These are phyloP conservation scores for Erucastrum elatum DNA, from an alignment of 345 rosid genomes.

Conservation along the genomic window DNA sequence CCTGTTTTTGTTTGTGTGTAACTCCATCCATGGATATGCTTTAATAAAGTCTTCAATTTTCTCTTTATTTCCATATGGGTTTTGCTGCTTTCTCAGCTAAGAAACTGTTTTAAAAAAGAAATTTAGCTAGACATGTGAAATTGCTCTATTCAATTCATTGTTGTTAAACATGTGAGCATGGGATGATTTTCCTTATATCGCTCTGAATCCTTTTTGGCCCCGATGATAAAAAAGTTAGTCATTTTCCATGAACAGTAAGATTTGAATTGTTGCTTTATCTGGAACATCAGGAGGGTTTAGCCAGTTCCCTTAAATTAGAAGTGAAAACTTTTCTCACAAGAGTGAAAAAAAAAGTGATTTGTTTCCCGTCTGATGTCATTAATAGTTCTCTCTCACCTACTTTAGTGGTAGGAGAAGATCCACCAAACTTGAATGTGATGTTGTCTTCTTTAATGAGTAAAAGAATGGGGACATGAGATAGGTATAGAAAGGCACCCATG, in stretches of 20 bases:
- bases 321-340: constrained; percentile 39
- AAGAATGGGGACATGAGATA: constrained; percentile 40
- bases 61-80: constrained; percentile 2
- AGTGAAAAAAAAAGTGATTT: constrained; percentile 9
- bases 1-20: constrained; percentile 13
- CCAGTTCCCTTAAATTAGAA: constrained; percentile 36
- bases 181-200: constrained; percentile 10
- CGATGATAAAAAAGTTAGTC: constrained; percentile 42
- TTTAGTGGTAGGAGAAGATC: constrained; percentile 38
- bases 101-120: neutral
- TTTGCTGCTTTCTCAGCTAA: neutral
- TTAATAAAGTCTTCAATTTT: constrained; percentile 32
- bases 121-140: neutral
- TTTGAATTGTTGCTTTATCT: constrained; percentile 37
- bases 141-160: neutral
- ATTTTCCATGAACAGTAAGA: constrained; percentile 60
- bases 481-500: constrained; percentile 37
- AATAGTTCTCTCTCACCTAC: constrained; percentile 34
- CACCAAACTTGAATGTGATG: constrained; percentile 43
- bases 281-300: constrained; percentile 38
- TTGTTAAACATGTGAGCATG: neutral
- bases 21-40: constrained; percentile 16
- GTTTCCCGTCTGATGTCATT: constrained; percentile 29
- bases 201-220: constrained; percentile 50
- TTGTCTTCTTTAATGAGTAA: constrained; percentile 39